Base-by-base conservation (phyloP, 768 basidiomycete species). In the Nevesoporus exiguus region DNA sequence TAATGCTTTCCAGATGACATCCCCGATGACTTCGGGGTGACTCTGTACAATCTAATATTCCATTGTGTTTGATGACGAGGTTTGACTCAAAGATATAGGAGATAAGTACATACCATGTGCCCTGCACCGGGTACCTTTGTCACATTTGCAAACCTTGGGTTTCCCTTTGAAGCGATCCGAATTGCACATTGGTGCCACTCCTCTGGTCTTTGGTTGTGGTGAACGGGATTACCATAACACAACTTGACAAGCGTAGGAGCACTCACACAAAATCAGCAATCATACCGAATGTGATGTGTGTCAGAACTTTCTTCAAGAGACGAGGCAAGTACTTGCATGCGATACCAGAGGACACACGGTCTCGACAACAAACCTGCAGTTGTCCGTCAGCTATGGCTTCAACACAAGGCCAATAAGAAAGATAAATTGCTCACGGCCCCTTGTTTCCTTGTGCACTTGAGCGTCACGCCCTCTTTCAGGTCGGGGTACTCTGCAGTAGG, bases 401-500 rank as follows among this genome's bases (percentile, higher is more conserved):
- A 8, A 29, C 27, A 29, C 27, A 8, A 29, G 27, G 8, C 8
- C 27, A 29, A 29, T 8, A 29, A 8, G 8, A 8, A 29, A 29
- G 19, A 33, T 7, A 8, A 27, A 5, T 17, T 3, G 24, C 49
- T 31, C 21, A 24, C 40, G 8, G 40, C 40, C 10, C 42, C 29
- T 42, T 41, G 40, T 42, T 33, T 22, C n/a, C 5, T 44, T 17
- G 52, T 45, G 14, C 47, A 46, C 7, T 52, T 52, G 21, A 57
- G 46, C 3, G 56, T 51, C 15, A 49, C 52, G 3, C 59, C 56
- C 1, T 37, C 19, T 6, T 24, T 22, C 27, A 29, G 27, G 10
- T 60, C 52, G 1, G 53, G 53, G 8, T 49, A 52, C 8, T 54
- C 47, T 5, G 27, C 42, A 13, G 51, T 47, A 4, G 48, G 55